phyloP scores from a whole-genome alignment of 2,329 filamentous ascomycete genomes.

The Cadophora malorum region DNA sequence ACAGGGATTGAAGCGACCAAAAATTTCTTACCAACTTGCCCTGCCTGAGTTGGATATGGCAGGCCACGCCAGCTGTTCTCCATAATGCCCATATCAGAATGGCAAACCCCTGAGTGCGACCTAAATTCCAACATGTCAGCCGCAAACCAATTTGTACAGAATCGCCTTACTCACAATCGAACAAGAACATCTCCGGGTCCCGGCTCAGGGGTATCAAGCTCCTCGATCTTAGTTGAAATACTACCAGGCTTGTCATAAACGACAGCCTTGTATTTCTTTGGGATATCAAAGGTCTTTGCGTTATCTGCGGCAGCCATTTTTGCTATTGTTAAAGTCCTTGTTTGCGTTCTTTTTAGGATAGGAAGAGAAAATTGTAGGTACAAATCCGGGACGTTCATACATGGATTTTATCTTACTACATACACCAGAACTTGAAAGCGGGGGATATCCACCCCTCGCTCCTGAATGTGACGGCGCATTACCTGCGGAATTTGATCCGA shows the following conservation, averaged over 20 bases:
- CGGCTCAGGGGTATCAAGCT: conserved; percentile 69
- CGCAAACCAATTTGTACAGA: not conserved
- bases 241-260: conserved; percentile 71
- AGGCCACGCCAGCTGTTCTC: conserved; percentile 53
- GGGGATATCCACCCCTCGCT: conserved; percentile 6
- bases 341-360: not conserved
- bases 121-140: conserved; percentile 15
- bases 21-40: conserved; percentile 59
- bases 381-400: not conserved
- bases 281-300: conserved; percentile 48
- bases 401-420: not conserved
- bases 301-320: conserved; percentile 40
- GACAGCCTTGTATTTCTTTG: conserved; percentile 66
- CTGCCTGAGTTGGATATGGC: conserved; percentile 62
- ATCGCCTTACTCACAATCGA: conserved; percentile 55
- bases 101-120: conserved; percentile 70
- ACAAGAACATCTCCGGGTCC: conserved; percentile 67
- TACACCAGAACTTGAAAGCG: not conserved
- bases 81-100: conserved; percentile 66
- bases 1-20: no score
- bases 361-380: not conserved
- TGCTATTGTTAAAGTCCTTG: conserved; percentile 18
- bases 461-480: not conserved
- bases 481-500: conserved; percentile 7
- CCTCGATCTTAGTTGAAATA: conserved; percentile 68